These are phyloP conservation scores for Cryptosporidium viatorum DNA, from an alignment of 169 alveolate species.

Conservation along the genomic window DNA sequence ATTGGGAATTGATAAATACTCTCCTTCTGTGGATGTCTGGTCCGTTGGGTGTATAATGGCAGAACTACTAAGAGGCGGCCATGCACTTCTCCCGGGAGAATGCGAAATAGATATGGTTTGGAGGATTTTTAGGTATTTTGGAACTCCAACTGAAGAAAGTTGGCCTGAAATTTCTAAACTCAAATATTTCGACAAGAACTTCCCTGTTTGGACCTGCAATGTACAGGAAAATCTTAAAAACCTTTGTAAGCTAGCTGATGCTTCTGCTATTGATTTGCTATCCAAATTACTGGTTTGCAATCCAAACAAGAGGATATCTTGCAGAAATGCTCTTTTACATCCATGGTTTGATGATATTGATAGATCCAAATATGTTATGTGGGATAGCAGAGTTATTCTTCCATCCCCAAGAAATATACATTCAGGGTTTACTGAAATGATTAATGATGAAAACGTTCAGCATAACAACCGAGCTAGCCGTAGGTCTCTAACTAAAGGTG, in stretches of 20 bases:
- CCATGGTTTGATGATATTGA: conserved; percentile 77
- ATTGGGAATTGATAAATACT: conserved; percentile 87
- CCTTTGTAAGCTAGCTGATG: conserved; percentile 63
- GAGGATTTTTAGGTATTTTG: conserved; percentile 86
- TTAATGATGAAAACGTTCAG: conserved; percentile 64
- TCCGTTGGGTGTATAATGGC: conserved; percentile 89
- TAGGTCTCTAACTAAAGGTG: conserved; percentile 20
- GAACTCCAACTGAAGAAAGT: conserved; percentile 87
- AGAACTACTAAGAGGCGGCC: conserved; percentile 87
- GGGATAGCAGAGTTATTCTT: conserved; percentile 65
- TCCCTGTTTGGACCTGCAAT: conserved; percentile 70
- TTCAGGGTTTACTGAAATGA: conserved; percentile 1
- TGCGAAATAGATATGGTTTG: conserved; percentile 89
- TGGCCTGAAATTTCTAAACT: conserved; percentile 84
- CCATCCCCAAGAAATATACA: conserved; percentile 32
- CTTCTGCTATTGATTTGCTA: conserved; percentile 75
- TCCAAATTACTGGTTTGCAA: conserved; percentile 74
- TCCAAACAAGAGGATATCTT: conserved; percentile 77
- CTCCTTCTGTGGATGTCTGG: conserved; percentile 91
- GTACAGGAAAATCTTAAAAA: conserved; percentile 40
- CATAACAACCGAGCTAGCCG: conserved; percentile 56
- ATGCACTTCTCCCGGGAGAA: conserved; percentile 86
- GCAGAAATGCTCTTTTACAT: conserved; percentile 76
- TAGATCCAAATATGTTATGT: conserved; percentile 64
- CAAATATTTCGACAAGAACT: conserved; percentile 62